phyloP scores from a whole-genome alignment of 2,329 filamentous ascomycete genomes.

The Colletotrichum tropicicola region DNA sequence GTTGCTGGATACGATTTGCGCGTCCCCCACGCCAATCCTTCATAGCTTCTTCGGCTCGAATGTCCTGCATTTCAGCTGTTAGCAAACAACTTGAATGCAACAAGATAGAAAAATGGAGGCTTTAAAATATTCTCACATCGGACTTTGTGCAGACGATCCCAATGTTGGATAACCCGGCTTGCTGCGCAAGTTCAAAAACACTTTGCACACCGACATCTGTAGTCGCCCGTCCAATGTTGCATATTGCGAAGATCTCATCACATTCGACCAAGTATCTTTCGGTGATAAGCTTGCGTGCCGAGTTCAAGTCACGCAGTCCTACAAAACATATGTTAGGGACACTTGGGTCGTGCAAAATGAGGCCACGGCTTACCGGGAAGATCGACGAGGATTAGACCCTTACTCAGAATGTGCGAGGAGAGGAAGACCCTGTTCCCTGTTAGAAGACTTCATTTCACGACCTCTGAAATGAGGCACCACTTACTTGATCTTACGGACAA shows the following conservation, averaged over 20 bases:
- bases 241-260: constrained; percentile 57
- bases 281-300: constrained; percentile 51
- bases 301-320: constrained; percentile 58
- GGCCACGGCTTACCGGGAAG: constrained; percentile 53
- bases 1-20: constrained; percentile 30
- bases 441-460: too few species aligned
- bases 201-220: constrained; percentile 50
- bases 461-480: constrained; percentile 4
- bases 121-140: constrained; percentile 41
- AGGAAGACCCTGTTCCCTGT: constrained; percentile 46
- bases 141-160: constrained; percentile 53
- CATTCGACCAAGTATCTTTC: constrained; percentile 55
- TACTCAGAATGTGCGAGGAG: constrained; percentile 55
- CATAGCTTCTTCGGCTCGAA: constrained; percentile 41
- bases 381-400: constrained; percentile 57
- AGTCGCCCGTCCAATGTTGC: constrained; percentile 49
- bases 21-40: constrained; percentile 40
- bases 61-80: constrained; percentile 37
- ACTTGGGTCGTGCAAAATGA: not conserved
- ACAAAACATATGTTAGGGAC: not conserved
- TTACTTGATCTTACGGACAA: constrained; percentile 52
- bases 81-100: too few species aligned
- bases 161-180: constrained; percentile 47
- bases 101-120: too few species aligned
- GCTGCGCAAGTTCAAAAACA: constrained; percentile 50